phyloP scores from a whole-genome alignment of 129 eudicot species.

The Flaveria sonorensis region DNA sequence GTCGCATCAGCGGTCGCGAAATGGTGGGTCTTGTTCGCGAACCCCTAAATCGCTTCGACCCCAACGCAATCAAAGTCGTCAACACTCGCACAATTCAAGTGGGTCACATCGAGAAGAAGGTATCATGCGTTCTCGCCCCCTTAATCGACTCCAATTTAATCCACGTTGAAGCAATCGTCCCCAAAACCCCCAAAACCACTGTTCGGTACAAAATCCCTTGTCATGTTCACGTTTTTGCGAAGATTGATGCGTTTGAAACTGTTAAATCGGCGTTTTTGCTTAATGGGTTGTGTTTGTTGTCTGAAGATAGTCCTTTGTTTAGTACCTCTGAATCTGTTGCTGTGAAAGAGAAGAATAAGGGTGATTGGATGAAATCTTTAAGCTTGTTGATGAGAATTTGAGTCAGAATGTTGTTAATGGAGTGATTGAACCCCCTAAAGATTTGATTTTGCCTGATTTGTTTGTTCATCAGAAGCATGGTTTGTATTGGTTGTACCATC shows the following conservation, averaged over 20 bases:
- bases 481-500: constrained; percentile 65
- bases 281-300: constrained; percentile 58
- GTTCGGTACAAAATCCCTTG: constrained; percentile 53
- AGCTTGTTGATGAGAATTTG: constrained; percentile 60
- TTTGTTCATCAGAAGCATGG: constrained; percentile 83
- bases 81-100: constrained; percentile 59
- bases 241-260: constrained; percentile 40
- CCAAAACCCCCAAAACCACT: constrained; percentile 32
- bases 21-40: constrained; percentile 81
- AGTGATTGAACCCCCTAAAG: constrained; percentile 65
- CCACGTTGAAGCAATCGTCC: constrained; percentile 71
- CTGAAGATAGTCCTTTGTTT: constrained; percentile 36
- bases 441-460: constrained; percentile 53
- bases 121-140: constrained; percentile 70
- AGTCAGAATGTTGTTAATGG: constrained; percentile 34
- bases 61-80: constrained; percentile 70
- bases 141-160: constrained; percentile 47
- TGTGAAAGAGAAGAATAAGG: constrained; percentile 49
- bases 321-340: constrained; percentile 55
- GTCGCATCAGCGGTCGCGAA: constrained; percentile 65
- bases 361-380: constrained; percentile 66
- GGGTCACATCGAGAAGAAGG: constrained; percentile 63
- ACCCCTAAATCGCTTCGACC: constrained; percentile 59
- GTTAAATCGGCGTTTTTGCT: constrained; percentile 41
- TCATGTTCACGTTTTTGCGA: constrained; percentile 76